phyloP scores from a whole-genome alignment of 83 land plant genomes.

The Isoetes engelmannii region DNA sequence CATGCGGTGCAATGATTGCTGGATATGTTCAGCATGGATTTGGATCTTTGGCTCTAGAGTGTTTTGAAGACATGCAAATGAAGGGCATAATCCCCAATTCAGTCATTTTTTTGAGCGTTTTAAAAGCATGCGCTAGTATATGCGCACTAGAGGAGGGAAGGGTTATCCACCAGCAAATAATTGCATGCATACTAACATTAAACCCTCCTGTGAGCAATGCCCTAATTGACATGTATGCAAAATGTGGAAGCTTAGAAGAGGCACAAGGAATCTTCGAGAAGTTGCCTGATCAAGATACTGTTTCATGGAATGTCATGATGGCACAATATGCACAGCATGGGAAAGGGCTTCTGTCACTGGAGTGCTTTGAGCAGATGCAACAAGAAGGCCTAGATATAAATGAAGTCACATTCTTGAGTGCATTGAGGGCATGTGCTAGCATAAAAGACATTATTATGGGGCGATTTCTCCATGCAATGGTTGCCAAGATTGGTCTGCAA shows the following conservation, averaged over 20 bases:
- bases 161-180: conserved; percentile 27
- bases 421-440: conserved; percentile 39
- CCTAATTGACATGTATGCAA: conserved; percentile 35
- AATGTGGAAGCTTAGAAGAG: conserved; percentile 22
- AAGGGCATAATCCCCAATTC: conserved; percentile 10
- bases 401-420: conserved; percentile 32
- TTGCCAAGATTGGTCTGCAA: conserved; percentile 29
- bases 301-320: conserved; percentile 47
- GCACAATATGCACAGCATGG: conserved; percentile 34
- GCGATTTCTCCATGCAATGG: conserved; percentile 31
- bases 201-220: conserved; percentile 28
- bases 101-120: conserved; percentile 34
- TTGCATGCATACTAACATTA: conserved; percentile 17
- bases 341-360: conserved; percentile 20
- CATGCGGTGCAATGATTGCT: conserved; percentile 34
- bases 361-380: conserved; percentile 33
- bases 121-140: conserved; percentile 31
- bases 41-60: conserved; percentile 19
- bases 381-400: conserved; percentile 24
- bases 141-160: conserved; percentile 16
- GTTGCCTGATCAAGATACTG: conserved; percentile 29
- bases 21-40: conserved; percentile 22
- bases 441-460: conserved; percentile 26
- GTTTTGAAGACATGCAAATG: conserved; percentile 31
- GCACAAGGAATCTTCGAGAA: conserved; percentile 24